These are phyloP conservation scores for Thalia dealbata DNA, from an alignment of 176 grass and related monocot genomes.

Conservation along the genomic window DNA sequence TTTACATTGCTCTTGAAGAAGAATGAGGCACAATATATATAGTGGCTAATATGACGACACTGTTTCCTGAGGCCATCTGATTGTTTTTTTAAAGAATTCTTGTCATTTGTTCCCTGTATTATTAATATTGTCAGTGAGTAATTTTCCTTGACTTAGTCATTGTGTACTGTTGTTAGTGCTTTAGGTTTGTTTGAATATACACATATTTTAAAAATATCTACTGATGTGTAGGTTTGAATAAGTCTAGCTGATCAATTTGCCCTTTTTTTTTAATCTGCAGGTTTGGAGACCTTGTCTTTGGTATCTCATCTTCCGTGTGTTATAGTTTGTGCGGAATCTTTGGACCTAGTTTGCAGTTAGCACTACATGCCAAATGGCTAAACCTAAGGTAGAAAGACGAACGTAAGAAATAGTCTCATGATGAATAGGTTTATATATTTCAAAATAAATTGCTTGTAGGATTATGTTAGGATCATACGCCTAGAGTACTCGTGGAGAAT, in stretches of 20 bases:
- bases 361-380: neutral
- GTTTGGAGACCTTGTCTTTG: neutral
- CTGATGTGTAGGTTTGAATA: neutral
- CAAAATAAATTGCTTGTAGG: neutral
- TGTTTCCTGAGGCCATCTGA: neutral
- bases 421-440: too few relatives aligned
- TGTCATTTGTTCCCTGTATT: neutral
- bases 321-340: conserved; percentile 2
- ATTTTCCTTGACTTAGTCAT: neutral
- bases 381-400: neutral
- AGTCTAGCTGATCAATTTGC: neutral
- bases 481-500: too few relatives aligned
- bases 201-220: neutral
- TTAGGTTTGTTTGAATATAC: neutral
- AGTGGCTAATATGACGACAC: neutral
- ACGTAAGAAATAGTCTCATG: neutral
- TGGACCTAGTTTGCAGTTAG: neutral
- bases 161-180: neutral
- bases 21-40: neutral
- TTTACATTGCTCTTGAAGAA: neutral
- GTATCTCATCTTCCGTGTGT: neutral
- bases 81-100: neutral
- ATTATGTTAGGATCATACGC: neutral
- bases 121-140: neutral
- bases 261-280: neutral